phyloP scores from a whole-genome alignment of 1,284 basidiomycete species.

The Takashimella koratensis region DNA sequence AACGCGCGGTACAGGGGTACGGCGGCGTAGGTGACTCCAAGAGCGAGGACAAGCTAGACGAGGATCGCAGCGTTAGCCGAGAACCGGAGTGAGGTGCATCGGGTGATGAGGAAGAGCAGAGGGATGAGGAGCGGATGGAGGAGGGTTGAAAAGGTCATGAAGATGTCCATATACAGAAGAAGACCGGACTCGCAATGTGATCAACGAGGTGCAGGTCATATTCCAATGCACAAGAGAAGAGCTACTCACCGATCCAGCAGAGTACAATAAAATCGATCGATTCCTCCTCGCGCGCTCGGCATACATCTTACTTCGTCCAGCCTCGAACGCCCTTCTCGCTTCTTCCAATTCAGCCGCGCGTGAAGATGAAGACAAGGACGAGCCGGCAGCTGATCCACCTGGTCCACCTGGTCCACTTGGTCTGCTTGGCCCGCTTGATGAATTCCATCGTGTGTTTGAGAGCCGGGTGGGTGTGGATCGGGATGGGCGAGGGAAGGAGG shows the following conservation, averaged over 20 bases:
- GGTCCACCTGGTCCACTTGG: too few relatives aligned
- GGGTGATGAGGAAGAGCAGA: background rate
- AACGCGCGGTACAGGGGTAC: conserved; percentile 97
- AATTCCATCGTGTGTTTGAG: too few relatives aligned
- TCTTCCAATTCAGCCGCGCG: too few relatives aligned
- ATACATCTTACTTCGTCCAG: conserved; percentile 30
- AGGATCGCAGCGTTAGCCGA: conserved; percentile 1
- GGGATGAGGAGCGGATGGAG: background rate
- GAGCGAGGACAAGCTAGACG: conserved; percentile 66
- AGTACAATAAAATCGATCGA: conserved; percentile 38
- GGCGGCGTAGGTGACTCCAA: conserved; percentile 89
- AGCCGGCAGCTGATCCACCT: too few relatives aligned
- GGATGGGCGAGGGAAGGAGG: too few relatives aligned
- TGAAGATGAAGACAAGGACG: too few relatives aligned
- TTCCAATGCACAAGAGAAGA: background rate
- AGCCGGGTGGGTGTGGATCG: too few relatives aligned
- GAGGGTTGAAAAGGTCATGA: background rate
- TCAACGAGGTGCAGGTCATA: background rate
- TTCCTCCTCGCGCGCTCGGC: conserved; percentile 30
- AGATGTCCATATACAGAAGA: background rate
- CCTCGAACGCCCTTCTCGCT: conserved; percentile 12
- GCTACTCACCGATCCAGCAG: conserved; percentile 34
- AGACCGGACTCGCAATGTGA: too few relatives aligned
- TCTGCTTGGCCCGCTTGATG: too few relatives aligned
- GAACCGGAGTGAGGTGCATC: background rate